Evolutionary conservation across 1,284 basidiomycete genomes (phyloP).

Genomic region (Chiua sp.): DNA sequence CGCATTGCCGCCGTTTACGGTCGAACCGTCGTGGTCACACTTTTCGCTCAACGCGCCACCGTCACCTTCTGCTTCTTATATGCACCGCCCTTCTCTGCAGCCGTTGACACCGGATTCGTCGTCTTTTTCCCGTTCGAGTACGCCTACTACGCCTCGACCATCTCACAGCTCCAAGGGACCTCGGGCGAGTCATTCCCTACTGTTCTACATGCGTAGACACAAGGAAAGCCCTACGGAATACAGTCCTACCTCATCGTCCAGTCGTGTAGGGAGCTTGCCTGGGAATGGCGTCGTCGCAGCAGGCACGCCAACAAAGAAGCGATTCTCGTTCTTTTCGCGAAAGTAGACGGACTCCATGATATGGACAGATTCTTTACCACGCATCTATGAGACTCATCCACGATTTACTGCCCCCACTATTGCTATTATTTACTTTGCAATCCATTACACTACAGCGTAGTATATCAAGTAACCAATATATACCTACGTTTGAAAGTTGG

Average conservation of each 20-base stretch:
- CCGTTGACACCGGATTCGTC: constrained; percentile 36
- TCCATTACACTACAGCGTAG: constrained; percentile 20
- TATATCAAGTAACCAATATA: constrained; percentile 11
- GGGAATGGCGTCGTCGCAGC: constrained; percentile 15
- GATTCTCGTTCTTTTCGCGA: constrained; percentile 37
- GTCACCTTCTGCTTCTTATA: constrained; percentile 23
- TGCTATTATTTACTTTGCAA: constrained; percentile 20
- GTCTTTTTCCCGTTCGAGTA: constrained; percentile 38
- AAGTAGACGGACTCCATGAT: constrained; percentile 28
- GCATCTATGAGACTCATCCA: constrained; percentile 21
- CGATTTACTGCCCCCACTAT: constrained; percentile 10
- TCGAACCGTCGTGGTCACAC: constrained; percentile 25
- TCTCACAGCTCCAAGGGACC: constrained; percentile 32
- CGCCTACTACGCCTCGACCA: constrained; percentile 33
- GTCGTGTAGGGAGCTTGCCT: constrained; percentile 25
- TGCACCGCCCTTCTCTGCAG: constrained; percentile 34
- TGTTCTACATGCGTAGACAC: constrained; percentile 39
- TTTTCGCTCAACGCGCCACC: constrained; percentile 25
- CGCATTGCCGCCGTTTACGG: constrained; percentile 34
- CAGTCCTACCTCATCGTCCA: constrained; percentile 33
- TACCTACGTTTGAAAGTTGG: constrained; percentile 6
- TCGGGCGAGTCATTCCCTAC: constrained; percentile 32
- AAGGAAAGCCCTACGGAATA: constrained; percentile 23
- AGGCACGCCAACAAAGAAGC: constrained; percentile 24
- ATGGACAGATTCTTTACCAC: constrained; percentile 15